A percentile compares a stretch with the other conserved stretches of the same genome.
phyloP scores from a whole-genome alignment of 1,284 basidiomycete genomes.

The Moniliophthora roreri region DNA sequence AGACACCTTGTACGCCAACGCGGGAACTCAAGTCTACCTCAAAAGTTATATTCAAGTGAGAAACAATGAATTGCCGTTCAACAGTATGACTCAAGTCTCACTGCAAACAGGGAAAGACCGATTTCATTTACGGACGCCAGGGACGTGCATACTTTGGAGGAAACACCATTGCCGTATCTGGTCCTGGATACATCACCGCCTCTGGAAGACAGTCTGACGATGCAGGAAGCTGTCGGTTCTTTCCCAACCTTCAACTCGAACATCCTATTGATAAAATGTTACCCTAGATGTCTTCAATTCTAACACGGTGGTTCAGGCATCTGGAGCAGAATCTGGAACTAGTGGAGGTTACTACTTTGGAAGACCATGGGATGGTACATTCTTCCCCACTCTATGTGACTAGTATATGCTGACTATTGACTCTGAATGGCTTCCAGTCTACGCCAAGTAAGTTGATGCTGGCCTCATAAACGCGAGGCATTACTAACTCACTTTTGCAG shows the following conservation, averaged over 20 bases:
- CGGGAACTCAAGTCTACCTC: conserved; percentile 49
- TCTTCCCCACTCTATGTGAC: background rate
- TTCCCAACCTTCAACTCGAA: background rate
- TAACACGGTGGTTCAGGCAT: conserved; percentile 47
- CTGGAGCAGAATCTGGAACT: conserved; percentile 37
- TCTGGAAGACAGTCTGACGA: conserved; percentile 49
- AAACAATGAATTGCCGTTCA: too few relatives aligned
- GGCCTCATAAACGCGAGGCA: background rate
- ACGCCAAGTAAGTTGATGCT: background rate
- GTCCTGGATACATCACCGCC: conserved; percentile 49
- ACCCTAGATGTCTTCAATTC: conserved; percentile 44
- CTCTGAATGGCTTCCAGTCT: conserved; percentile 19
- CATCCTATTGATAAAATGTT: background rate
- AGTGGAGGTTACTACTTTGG: conserved; percentile 43
- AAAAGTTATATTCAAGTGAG: conserved; percentile 46
- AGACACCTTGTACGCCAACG: conserved; percentile 41
- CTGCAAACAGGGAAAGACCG: conserved; percentile 44
- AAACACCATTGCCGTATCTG: conserved; percentile 42
- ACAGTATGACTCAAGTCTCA: background rate
- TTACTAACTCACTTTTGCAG: conserved; percentile 25
- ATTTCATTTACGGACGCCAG: conserved; percentile 52
- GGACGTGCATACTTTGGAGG: conserved; percentile 46
- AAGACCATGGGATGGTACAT: conserved; percentile 48
- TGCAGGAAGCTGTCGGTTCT: conserved; percentile 42
- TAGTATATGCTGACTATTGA: background rate